phyloP scores from a whole-genome alignment of 2,329 filamentous ascomycete genomes.

The Fonsecaea erecta region DNA sequence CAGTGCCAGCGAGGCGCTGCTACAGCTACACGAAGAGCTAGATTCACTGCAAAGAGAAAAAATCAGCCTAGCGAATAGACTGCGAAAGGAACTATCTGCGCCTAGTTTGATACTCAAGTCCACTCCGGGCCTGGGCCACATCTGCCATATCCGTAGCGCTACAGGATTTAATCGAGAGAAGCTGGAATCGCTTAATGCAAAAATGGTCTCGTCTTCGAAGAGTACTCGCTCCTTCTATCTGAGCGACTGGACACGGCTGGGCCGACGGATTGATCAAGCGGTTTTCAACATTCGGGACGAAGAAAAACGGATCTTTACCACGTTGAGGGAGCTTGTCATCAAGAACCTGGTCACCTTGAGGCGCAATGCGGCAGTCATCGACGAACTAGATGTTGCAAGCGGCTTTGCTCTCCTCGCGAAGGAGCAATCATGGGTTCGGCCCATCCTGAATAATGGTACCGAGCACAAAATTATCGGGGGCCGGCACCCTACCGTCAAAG shows the following conservation, averaged over 20 bases:
- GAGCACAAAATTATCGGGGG: constrained; percentile 80
- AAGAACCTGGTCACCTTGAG: constrained; percentile 82
- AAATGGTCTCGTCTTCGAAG: constrained; percentile 77
- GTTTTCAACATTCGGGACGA: constrained; percentile 79
- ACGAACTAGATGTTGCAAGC: constrained; percentile 88
- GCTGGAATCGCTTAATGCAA: constrained; percentile 50
- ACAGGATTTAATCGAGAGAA: constrained; percentile 63
- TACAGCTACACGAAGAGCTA: constrained; percentile 70
- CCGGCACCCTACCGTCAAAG: constrained; percentile 89
- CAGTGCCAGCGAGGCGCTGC: constrained; percentile 68
- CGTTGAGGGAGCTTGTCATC: constrained; percentile 76
- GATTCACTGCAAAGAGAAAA: constrained; percentile 66
- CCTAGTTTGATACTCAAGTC: constrained; percentile 77
- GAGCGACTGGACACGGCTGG: constrained; percentile 81
- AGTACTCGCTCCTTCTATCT: constrained; percentile 84
- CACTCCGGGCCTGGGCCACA: constrained; percentile 84
- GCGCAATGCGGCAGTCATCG: constrained; percentile 86
- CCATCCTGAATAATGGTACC: constrained; percentile 68
- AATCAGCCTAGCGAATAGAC: constrained; percentile 59
- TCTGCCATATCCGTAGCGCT: constrained; percentile 75
- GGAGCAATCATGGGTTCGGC: constrained; percentile 75
- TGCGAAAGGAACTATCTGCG: constrained; percentile 66
- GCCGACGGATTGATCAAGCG: constrained; percentile 75
- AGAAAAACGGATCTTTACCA: constrained; percentile 78
- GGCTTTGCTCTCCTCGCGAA: constrained; percentile 80